Base-by-base conservation (phyloP, 129 eudicot genomes). In the Sambucus nigra region DNA sequence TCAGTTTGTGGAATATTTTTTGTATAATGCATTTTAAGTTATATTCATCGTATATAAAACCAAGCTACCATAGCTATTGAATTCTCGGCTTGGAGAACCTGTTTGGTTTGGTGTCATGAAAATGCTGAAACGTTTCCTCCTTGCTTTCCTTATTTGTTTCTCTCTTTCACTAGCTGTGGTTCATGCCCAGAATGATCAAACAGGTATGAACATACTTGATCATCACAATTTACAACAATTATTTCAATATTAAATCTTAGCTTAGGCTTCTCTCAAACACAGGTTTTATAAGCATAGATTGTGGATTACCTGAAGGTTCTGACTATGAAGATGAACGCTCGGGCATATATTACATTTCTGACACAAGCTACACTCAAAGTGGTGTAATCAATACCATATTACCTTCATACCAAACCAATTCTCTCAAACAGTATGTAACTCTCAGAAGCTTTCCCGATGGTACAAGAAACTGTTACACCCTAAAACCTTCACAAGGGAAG, bases 281-380 rank as follows among this genome's bases (percentile, higher is more conserved):
- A 82, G 92, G 80, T 5, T 82, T 82, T 62, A 38, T 72, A 64
- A 82, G 86, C 79, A 65, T 82, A 57, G 92, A 82, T 29, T 82
- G 92, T 69, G 92, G 92, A 25, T 32, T 59, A 12, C 35, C 23
- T 0, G 27, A 65, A 63, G 72, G 55, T 19, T 47, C 46, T 15
- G 27, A 47, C 59, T 68, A 78, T 38, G 71, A 55, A 0, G 86
- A 74, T 24, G 13, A 3, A 2, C 5, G 0, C 0, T 74, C 77
- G 0, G 33, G 31, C 2, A 10, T 82, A 21, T 13, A 47, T 35
- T 82, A 68, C 24, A 59, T 11, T n/a, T 55, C 75, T 0, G 86
- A 78, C 52, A 57, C 69, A 8, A 40, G 20, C 27, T 73, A 69
- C 61, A 58, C 70, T 15, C 57, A 63, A 24, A 81, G 68, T 20